These are phyloP conservation scores for Geotrichum aggregatum DNA, from an alignment of 1,139 yeast genomes.

Conservation along the genomic window DNA sequence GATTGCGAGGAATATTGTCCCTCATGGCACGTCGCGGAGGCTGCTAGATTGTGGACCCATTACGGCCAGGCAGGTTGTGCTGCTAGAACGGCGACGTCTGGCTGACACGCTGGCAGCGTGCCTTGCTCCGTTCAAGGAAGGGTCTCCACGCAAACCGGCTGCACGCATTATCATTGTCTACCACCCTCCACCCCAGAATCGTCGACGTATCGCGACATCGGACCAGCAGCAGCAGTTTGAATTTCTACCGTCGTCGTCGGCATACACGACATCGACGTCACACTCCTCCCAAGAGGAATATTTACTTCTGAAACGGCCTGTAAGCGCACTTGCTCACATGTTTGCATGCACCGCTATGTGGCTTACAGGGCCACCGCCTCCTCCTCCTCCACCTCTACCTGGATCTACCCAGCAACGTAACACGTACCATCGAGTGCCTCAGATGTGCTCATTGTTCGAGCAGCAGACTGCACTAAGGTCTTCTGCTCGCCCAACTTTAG, in stretches of 20 bases:
- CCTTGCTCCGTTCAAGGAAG: conserved; percentile 12
- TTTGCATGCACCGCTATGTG: conserved; percentile 26
- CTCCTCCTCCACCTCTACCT: conserved; percentile 15
- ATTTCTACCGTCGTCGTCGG: not conserved
- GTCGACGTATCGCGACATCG: not conserved
- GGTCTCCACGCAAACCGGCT: conserved; percentile 7
- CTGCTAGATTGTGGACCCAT: conserved; percentile 6
- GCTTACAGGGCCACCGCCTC: conserved; percentile 14
- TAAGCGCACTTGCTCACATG: conserved; percentile 29
- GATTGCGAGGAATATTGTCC: conserved; percentile 27
- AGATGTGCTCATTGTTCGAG: conserved; percentile 10
- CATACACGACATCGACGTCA: not conserved
- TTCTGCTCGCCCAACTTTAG: not conserved
- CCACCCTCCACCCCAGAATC: not conserved
- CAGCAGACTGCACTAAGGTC: not conserved
- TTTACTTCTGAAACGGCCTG: conserved; percentile 21
- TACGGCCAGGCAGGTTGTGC: conserved; percentile 10
- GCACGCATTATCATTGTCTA: conserved; percentile 6
- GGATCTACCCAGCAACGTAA: no score
- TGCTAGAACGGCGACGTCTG: conserved; percentile 29
- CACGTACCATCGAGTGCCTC: not conserved
- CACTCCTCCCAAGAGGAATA: conserved; percentile 5
- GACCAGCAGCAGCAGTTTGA: no score
- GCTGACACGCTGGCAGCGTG: conserved; percentile 22
- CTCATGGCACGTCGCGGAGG: not conserved